Percentiles rank a stretch among this genome's conserved stretches.
phyloP scores from a whole-genome alignment of 2,329 filamentous ascomycete species.

The Hypoxylon sp. region DNA sequence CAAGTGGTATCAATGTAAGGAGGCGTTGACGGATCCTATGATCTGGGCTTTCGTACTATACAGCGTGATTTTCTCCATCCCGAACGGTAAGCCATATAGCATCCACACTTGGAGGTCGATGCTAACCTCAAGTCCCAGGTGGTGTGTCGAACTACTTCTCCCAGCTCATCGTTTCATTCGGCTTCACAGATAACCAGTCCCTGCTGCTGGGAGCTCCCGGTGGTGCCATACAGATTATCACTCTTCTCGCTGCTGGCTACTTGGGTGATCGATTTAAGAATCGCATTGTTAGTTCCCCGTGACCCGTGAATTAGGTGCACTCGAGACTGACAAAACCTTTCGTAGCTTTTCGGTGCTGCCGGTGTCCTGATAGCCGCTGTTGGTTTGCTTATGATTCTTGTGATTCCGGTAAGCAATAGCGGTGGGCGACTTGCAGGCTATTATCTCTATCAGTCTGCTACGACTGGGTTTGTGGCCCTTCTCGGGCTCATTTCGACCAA shows the following conservation, averaged over 20 bases:
- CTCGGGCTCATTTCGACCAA: conserved; percentile 73
- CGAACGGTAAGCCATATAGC: conserved; percentile 48
- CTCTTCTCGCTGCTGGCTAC: conserved; percentile 61
- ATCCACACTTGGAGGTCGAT: neutral
- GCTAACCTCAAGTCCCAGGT: conserved; percentile 35
- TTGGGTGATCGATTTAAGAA: conserved; percentile 68
- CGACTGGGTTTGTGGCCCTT: conserved; percentile 72
- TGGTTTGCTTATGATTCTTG: conserved; percentile 73
- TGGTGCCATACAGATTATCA: conserved; percentile 72
- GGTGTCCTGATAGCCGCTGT: conserved; percentile 66
- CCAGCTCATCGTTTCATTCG: conserved; percentile 64
- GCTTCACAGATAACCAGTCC: conserved; percentile 71
- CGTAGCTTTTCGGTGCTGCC: conserved; percentile 60
- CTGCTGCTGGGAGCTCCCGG: conserved; percentile 74
- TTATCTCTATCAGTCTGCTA: conserved; percentile 71
- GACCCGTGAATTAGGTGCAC: neutral
- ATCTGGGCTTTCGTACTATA: conserved; percentile 54
- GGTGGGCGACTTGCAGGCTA: conserved; percentile 71
- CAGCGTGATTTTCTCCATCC: conserved; percentile 53
- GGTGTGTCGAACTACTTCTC: conserved; percentile 55
- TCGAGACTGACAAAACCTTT: conserved; percentile 19
- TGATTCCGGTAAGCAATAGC: conserved; percentile 68
- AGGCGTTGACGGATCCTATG: conserved; percentile 54
- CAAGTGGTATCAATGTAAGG: conserved; percentile 69
- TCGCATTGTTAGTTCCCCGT: conserved; percentile 57